Evolutionary conservation across 2,329 filamentous ascomycete species (phyloP).

Genomic region (Lachnellula arida): DNA sequence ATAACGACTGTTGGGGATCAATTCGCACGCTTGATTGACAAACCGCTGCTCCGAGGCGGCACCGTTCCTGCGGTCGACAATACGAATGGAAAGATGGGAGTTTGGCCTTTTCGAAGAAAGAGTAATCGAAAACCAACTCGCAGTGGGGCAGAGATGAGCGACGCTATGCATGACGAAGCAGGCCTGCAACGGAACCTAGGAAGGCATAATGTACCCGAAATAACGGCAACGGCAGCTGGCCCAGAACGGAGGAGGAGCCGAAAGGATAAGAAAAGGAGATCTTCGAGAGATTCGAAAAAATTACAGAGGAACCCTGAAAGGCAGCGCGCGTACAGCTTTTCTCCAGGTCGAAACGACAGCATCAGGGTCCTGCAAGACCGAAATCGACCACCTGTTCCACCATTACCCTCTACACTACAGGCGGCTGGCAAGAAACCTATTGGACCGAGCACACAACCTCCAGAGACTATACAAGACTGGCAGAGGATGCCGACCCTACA

Average conservation of each 20-base stretch:
- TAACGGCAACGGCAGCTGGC: slow-evolving; percentile 23
- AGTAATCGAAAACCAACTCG: slow-evolving; percentile 59
- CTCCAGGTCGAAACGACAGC: slow-evolving; percentile 52
- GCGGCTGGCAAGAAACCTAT: slow-evolving; percentile 11
- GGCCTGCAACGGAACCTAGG: slow-evolving; percentile 24
- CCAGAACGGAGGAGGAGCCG: slow-evolving; percentile 33
- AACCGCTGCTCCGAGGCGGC: slow-evolving; percentile 8
- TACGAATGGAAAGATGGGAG: slow-evolving; percentile 53
- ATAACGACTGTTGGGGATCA: slow-evolving; percentile 7
- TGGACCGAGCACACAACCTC: slow-evolving; percentile 23
- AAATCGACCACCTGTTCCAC: slow-evolving; percentile 28
- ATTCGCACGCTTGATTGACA: background rate
- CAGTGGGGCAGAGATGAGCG: slow-evolving; percentile 51
- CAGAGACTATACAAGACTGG: slow-evolving; percentile 31
- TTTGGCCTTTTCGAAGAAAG: slow-evolving; percentile 79
- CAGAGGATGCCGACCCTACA: slow-evolving; percentile 51
- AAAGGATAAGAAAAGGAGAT: slow-evolving; percentile 30
- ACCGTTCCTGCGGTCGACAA: slow-evolving; percentile 8
- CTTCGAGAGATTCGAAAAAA: slow-evolving; percentile 33
- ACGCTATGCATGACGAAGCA: slow-evolving; percentile 32
- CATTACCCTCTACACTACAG: slow-evolving; percentile 22
- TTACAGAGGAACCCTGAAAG: slow-evolving; percentile 42
- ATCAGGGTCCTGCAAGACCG: slow-evolving; percentile 38
- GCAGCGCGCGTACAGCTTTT: slow-evolving; percentile 55
- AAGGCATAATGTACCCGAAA: slow-evolving; percentile 32